Percentiles rank a stretch among this genome's conserved stretches.
Evolutionary conservation across 179 eudicot genomes (phyloP).

Genomic region (Silene coronaria): DNA sequence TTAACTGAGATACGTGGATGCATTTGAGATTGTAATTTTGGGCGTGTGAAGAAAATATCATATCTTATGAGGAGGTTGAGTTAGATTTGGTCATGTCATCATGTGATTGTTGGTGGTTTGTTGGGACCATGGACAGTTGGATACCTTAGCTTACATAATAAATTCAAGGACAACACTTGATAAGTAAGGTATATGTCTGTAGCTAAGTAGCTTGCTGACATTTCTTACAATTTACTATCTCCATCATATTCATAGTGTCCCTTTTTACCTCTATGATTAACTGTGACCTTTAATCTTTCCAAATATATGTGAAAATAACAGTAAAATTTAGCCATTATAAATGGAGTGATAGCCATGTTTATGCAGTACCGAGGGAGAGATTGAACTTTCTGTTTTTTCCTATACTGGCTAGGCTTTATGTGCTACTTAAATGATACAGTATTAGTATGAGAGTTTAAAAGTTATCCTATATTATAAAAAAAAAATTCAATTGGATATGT

Average conservation of each 20-base stretch:
- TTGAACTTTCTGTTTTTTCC: not conserved
- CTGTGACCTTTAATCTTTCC: too few relatives aligned
- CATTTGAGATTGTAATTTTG: not conserved
- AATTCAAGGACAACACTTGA: constrained; percentile 1
- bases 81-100: constrained; percentile 1
- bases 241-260: too few relatives aligned
- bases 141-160: not conserved
- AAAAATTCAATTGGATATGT: not conserved
- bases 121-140: not conserved
- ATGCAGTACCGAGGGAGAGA: too few relatives aligned
- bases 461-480: not conserved
- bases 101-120: constrained; percentile 1
- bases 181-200: not conserved
- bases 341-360: too few relatives aligned
- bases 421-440: not conserved
- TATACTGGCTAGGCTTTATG: not conserved
- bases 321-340: not conserved
- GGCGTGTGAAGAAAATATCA: not conserved
- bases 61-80: not conserved
- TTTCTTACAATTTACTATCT: not conserved
- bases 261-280: too few relatives aligned
- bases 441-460: not conserved
- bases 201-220: not conserved
- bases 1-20: not conserved
- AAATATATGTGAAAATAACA: not conserved